These are phyloP conservation scores for Amanita polypyramis DNA, from an alignment of 768 basidiomycete genomes.

Conservation along the genomic window DNA sequence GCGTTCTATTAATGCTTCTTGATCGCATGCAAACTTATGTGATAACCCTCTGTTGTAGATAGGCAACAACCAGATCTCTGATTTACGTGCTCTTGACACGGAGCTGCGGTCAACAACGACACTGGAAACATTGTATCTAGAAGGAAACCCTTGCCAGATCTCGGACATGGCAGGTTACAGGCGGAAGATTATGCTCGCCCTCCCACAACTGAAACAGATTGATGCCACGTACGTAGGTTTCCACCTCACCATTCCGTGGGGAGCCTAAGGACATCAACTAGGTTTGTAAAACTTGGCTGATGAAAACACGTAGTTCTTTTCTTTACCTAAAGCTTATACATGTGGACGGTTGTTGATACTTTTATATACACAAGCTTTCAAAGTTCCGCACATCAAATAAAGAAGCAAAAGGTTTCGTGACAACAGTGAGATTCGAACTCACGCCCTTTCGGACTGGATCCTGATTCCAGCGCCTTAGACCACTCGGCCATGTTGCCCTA, in stretches of 20 bases:
- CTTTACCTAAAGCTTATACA: not conserved
- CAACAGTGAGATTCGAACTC: constrained; percentile 27
- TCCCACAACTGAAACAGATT: constrained; percentile 87
- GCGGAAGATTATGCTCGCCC: constrained; percentile 78
- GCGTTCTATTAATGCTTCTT: constrained; percentile 14
- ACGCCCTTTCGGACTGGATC: constrained; percentile 29
- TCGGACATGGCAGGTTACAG: constrained; percentile 71
- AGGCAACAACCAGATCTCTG: constrained; percentile 77
- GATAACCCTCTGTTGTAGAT: constrained; percentile 49
- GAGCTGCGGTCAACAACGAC: constrained; percentile 51
- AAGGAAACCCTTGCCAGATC: constrained; percentile 87
- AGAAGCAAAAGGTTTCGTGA: constrained; percentile 9
- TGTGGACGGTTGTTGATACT: too few species aligned
- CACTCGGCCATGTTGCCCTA: constrained; percentile 39
- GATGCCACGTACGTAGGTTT: constrained; percentile 95
- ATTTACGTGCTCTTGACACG: constrained; percentile 53
- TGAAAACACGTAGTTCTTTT: not conserved
- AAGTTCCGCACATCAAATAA: too few species aligned
- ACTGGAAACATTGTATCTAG: constrained; percentile 86
- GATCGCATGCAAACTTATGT: not conserved
- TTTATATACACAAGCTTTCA: too few species aligned
- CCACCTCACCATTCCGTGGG: not conserved
- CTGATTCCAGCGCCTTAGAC: constrained; percentile 52
- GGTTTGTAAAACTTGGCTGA: constrained; percentile 1
- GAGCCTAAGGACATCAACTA: not conserved